Evolutionary conservation across 1,139 yeast genomes (phyloP).

Genomic region (Magnusiomyces ingens): DNA sequence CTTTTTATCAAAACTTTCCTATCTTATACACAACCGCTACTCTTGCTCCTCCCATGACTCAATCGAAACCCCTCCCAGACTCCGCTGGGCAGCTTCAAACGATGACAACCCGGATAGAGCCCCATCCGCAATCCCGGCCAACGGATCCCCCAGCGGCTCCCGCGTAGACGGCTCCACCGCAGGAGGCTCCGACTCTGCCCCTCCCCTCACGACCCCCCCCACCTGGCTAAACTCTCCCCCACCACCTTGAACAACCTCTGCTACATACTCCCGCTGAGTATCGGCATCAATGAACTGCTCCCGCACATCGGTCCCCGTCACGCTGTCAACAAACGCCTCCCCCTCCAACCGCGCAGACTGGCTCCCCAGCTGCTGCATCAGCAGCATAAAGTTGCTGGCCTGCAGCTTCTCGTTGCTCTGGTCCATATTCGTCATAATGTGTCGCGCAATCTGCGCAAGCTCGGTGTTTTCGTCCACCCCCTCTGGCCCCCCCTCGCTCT

Average conservation of each 20-base stretch:
- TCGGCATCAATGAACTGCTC: slow-evolving; percentile 6
- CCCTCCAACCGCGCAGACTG: slow-evolving; percentile 30
- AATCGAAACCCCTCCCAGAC: too few species aligned
- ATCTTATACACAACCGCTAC: too few species aligned
- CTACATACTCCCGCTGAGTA: not conserved
- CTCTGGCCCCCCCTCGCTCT: slow-evolving; percentile 11
- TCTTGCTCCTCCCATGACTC: not conserved
- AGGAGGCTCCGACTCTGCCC: too few species aligned
- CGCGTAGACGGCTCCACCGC: too few species aligned
- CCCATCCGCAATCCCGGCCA: not conserved
- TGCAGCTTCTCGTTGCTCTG: slow-evolving; percentile 30
- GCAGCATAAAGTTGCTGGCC: slow-evolving; percentile 34
- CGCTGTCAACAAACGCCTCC: slow-evolving; percentile 30
- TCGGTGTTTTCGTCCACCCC: slow-evolving; percentile 19
- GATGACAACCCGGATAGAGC: not conserved
- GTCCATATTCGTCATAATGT: slow-evolving; percentile 24
- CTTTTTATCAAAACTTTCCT: too few species aligned
- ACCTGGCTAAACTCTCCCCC: too few species aligned
- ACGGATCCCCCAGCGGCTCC: too few species aligned
- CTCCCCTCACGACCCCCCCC: too few species aligned
- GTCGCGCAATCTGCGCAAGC: slow-evolving; percentile 29
- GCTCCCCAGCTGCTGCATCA: slow-evolving; percentile 35
- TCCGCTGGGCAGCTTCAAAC: not conserved
- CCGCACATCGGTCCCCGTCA: slow-evolving; percentile 21
- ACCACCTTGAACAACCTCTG: too few species aligned